These are phyloP conservation scores for Cercospora sp. DNA, from an alignment of 2,329 filamentous ascomycete genomes.

Conservation along the genomic window DNA sequence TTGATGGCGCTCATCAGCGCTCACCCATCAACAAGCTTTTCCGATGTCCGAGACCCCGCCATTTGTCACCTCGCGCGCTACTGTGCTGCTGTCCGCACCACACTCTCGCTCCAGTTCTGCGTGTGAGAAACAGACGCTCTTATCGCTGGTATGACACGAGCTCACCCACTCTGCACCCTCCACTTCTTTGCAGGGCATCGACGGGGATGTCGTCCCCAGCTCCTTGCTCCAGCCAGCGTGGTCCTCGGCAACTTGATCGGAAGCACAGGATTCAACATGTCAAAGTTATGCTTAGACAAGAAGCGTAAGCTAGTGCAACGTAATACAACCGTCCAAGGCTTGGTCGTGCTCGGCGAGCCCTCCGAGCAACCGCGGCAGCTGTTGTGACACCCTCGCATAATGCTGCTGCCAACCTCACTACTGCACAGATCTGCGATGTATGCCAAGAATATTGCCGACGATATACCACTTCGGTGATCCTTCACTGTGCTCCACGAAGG, in stretches of 20 bases:
- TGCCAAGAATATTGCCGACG: not conserved
- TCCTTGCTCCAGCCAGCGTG: not conserved
- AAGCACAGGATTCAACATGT: not conserved
- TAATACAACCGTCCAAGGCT: not conserved
- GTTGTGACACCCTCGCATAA: not conserved
- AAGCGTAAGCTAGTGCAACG: slow-evolving; percentile 4
- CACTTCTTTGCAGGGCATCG: not conserved
- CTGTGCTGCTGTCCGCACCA: not conserved
- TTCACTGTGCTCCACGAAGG: not conserved
- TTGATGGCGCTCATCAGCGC: not conserved
- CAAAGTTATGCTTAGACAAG: slow-evolving; percentile 2
- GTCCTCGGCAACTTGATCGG: slow-evolving; percentile 5
- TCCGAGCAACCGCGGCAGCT: not conserved
- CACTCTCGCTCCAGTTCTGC: not conserved
- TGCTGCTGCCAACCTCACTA: not conserved
- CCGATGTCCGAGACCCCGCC: not conserved
- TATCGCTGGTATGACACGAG: not conserved
- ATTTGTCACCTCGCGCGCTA: not conserved
- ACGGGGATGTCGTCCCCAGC: not conserved
- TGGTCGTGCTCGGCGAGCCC: not conserved
- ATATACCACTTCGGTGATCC: not conserved
- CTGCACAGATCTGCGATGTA: not conserved
- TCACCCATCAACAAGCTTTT: not conserved
- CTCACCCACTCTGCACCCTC: not conserved
- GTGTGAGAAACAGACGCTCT: not conserved